phyloP scores from a whole-genome alignment of 2,329 filamentous ascomycete species.

The Colletotrichum tofieldiae region DNA sequence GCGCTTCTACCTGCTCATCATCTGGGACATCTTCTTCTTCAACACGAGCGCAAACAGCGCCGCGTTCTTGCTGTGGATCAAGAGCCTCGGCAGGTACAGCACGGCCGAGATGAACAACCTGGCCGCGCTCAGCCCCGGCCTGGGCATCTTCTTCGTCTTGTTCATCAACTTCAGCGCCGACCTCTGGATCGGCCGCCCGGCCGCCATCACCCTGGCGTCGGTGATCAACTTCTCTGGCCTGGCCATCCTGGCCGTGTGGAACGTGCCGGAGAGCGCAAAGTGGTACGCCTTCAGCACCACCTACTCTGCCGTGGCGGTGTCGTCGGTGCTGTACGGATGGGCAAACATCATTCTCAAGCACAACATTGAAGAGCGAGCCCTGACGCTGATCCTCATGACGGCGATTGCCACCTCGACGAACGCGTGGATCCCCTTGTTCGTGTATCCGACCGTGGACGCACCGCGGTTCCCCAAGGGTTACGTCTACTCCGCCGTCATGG shows the following conservation, averaged over 20 bases:
- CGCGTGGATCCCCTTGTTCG: slow-evolving; percentile 68
- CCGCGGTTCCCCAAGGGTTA: slow-evolving; percentile 61
- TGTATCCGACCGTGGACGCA: slow-evolving; percentile 62
- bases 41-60: slow-evolving; percentile 64
- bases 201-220: slow-evolving; percentile 68
- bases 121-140: slow-evolving; percentile 65
- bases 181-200: slow-evolving; percentile 66
- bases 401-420: slow-evolving; percentile 69
- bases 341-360: slow-evolving; percentile 65
- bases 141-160: slow-evolving; percentile 71
- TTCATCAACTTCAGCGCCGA: slow-evolving; percentile 70
- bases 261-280: slow-evolving; percentile 67
- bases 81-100: slow-evolving; percentile 65
- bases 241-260: slow-evolving; percentile 68
- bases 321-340: slow-evolving; percentile 70
- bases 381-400: slow-evolving; percentile 67
- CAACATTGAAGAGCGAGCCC: slow-evolving; percentile 62
- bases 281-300: slow-evolving; percentile 69
- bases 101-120: slow-evolving; percentile 65
- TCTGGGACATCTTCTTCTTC: slow-evolving; percentile 71
- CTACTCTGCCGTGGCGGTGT: slow-evolving; percentile 66
- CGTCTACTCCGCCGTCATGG: slow-evolving; percentile 54
- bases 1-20: slow-evolving; percentile 66
- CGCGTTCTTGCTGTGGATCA: slow-evolving; percentile 70
- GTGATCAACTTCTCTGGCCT: slow-evolving; percentile 67